Evolutionary conservation across 768 basidiomycete genomes (phyloP), one percentile per base, ranked within the genome.

Genomic region (Collybiopsis luxurians): DNA sequence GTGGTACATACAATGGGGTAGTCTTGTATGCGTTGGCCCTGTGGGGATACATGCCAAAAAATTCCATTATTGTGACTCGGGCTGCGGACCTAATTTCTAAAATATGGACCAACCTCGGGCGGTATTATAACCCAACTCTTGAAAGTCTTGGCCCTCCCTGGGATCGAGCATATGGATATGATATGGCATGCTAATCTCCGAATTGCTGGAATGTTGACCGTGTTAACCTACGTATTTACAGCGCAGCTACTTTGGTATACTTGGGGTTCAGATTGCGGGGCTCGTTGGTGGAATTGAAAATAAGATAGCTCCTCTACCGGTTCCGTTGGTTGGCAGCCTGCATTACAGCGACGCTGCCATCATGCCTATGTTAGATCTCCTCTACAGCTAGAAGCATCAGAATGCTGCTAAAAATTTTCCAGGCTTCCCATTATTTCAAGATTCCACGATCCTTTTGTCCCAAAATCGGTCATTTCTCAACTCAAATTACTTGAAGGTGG

Each of bases 41-140:
- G n/a, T 69, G 65, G 64, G 66, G 68, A 1, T 68, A 71, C 49
- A 71, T 71, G 69, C 69, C 68, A 2, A 46, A 55, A 28, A 64
- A 62, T 53, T 68, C 69, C 4, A 64, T 60, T 1, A 71, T 71
- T 31, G 60, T 55, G 12, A 39, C 46, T 4, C 63, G 61, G 2
- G 69, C 68, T 9, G 48, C 51, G 19, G 62, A 64, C 43, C 60
- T 71, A 21, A 69, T 71, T 28, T 15, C 55, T 24, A 65, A 66
- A 47, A 66, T 64, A 27, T 71, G 69, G 68, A 57, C 53, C 2
- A 47, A 40, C 9, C 49, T 69, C n/a, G 66, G 63, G 17, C 31
- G 58, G 39, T 61, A 57, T 24, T 71, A 67, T 38, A 71, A 71
- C 38, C 68, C 69, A 2, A 68, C 67, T 5, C 56, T 71, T 15